Percentiles rank a stretch among this genome's conserved stretches.
Conservation (phyloP, 139 green algal species). For the Coccomyxa sp. region DNA sequence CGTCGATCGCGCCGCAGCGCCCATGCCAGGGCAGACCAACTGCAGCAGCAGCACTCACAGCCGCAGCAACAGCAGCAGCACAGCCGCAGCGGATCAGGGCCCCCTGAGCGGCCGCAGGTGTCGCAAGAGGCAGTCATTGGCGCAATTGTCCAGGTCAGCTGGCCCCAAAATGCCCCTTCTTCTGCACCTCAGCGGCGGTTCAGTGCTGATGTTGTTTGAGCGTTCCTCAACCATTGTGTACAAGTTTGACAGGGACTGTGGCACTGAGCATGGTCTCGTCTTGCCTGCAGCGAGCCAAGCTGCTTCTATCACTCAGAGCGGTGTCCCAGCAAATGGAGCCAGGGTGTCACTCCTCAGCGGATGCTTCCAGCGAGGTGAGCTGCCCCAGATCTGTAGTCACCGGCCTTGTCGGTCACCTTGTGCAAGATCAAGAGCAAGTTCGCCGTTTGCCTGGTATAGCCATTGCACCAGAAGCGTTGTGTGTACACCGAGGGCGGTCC, state of each 20-base stretch:
- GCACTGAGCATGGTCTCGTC: background rate
- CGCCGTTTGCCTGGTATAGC: no score
- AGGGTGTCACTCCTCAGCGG: background rate
- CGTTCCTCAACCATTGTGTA: no score
- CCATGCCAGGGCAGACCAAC: background rate
- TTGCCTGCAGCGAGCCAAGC: slow-evolving; percentile 19
- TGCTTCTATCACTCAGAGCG: slow-evolving; percentile 15
- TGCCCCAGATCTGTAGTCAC: no score
- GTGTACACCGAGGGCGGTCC: no score
- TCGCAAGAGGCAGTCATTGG: slow-evolving; percentile 8
- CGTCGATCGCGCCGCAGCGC: background rate
- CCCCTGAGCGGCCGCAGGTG: background rate
- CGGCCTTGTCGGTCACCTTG: no score
- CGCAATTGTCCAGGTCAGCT: slow-evolving; percentile 5
- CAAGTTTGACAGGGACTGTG: background rate
- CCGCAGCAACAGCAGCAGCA: background rate
- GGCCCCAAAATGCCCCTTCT: background rate
- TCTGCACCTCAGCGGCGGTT: no score
- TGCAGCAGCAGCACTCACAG: background rate
- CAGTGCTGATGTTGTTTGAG: no score
- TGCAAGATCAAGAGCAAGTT: no score
- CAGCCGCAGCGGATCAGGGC: background rate
- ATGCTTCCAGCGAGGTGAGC: background rate
- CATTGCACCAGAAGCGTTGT: no score
- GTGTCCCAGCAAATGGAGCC: background rate